phyloP scores from a whole-genome alignment of 495 filamentous ascomycete genomes.

The Melanomma pulvis-pyrius region DNA sequence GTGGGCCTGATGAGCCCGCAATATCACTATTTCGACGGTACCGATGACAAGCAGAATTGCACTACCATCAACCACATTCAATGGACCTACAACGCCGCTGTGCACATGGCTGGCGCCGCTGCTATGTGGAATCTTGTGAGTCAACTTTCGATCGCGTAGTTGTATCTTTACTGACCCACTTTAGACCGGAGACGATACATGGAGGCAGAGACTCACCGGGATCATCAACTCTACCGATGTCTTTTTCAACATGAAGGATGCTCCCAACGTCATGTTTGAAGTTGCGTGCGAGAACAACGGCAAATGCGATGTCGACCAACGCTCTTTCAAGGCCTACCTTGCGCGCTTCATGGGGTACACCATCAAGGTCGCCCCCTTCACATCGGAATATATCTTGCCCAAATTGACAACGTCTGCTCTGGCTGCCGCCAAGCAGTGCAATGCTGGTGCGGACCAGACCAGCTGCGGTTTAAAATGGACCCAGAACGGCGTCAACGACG shows the following conservation, averaged over 20 bases:
- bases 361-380: slow-evolving; percentile 68
- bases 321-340: slow-evolving; percentile 75
- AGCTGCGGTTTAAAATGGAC: slow-evolving; percentile 59
- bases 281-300: slow-evolving; percentile 67
- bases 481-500: slow-evolving; percentile 49
- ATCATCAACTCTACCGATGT: slow-evolving; percentile 56
- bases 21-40: slow-evolving; percentile 69
- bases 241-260: slow-evolving; percentile 58
- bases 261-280: slow-evolving; percentile 63
- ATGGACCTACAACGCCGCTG: slow-evolving; percentile 77
- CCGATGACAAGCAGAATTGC: slow-evolving; percentile 61
- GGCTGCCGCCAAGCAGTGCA: slow-evolving; percentile 65
- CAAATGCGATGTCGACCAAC: slow-evolving; percentile 72
- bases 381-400: slow-evolving; percentile 57
- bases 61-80: slow-evolving; percentile 62
- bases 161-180: slow-evolving; percentile 9
- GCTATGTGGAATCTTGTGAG: slow-evolving; percentile 75
- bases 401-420: slow-evolving; percentile 58
- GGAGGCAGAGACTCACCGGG: slow-evolving; percentile 61
- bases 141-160: neutral
- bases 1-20: slow-evolving; percentile 58
- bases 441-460: slow-evolving; percentile 53
- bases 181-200: slow-evolving; percentile 52
- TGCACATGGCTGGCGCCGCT: slow-evolving; percentile 71
- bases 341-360: slow-evolving; percentile 69